Evolutionary conservation across 176 grass and related monocot genomes (phyloP).

Genomic region (Paspalum notatum): DNA sequence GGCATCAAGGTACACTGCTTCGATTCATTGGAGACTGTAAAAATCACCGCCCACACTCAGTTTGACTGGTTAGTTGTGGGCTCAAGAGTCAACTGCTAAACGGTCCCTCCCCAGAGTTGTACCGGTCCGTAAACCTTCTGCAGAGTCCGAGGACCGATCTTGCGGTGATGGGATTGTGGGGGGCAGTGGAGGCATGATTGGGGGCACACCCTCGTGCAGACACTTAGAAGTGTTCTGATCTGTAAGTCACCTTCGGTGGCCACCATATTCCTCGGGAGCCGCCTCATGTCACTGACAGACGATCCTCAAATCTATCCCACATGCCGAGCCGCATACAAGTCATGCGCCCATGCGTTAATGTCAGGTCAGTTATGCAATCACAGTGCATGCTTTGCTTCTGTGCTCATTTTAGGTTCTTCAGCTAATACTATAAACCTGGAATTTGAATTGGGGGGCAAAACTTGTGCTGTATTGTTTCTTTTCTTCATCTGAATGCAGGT

Average conservation of each 20-base stretch:
- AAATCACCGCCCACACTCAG: conserved; percentile 9
- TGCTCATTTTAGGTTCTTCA: conserved; percentile 6
- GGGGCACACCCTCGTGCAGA: conserved; percentile 66
- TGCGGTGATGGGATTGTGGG: conserved; percentile 56
- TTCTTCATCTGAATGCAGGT: conserved; percentile 43
- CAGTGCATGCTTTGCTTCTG: not conserved
- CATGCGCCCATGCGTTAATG: not conserved
- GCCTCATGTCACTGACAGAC: conserved; percentile 32
- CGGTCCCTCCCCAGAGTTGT: not conserved
- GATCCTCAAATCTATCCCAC: conserved; percentile 41
- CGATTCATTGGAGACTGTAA: conserved; percentile 15
- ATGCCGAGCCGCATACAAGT: conserved; percentile 24
- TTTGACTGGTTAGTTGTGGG: not conserved
- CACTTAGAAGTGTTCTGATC: conserved; percentile 55
- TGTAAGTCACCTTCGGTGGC: not conserved
- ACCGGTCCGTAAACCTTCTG: conserved; percentile 3
- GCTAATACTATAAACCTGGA: not conserved
- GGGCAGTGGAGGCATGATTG: conserved; percentile 66
- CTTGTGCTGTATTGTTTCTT: not conserved
- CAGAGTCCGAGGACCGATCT: conserved; percentile 8
- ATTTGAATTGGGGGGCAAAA: not conserved
- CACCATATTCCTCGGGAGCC: conserved; percentile 15
- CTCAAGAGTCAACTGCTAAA: conserved; percentile 27
- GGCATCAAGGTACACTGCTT: conserved; percentile 59
- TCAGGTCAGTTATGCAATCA: conserved; percentile 19